Evolutionary conservation across 192 early-diverging fungal genomes (phyloP).

Genomic region (Oehlia diaphana): DNA sequence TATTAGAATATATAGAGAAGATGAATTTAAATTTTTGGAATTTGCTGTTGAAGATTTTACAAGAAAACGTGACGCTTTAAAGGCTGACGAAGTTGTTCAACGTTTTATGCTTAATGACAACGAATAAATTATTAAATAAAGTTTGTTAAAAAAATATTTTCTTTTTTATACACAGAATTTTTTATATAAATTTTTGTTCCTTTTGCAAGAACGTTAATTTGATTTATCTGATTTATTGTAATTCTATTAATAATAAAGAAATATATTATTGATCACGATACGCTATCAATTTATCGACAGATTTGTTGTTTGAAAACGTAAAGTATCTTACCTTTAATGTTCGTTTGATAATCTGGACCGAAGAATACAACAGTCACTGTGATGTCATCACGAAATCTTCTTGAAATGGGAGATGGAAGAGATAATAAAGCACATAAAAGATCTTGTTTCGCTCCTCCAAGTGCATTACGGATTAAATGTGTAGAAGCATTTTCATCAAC

Average conservation of each 20-base stretch:
- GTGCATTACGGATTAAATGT: constrained; percentile 68
- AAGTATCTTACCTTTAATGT: background rate
- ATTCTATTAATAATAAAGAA: background rate
- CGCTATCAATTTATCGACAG: too few species aligned
- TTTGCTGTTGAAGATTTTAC: constrained; percentile 26
- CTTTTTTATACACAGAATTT: too few species aligned
- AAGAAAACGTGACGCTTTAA: constrained; percentile 22
- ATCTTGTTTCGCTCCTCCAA: constrained; percentile 62
- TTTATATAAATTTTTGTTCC: too few species aligned
- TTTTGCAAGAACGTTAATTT: background rate
- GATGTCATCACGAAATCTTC: constrained; percentile 81
- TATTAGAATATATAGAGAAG: constrained; percentile 27
- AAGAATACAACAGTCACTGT: constrained; percentile 59
- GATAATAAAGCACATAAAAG: constrained; percentile 61
- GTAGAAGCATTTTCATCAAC: constrained; percentile 61
- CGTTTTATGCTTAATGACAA: background rate
- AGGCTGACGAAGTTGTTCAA: constrained; percentile 12
- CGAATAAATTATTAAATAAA: too few species aligned
- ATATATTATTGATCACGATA: background rate
- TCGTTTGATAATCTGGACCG: background rate
- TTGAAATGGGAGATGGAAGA: constrained; percentile 63
- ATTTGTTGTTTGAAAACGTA: too few species aligned
- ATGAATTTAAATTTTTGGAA: constrained; percentile 23
- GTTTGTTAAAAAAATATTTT: too few species aligned
- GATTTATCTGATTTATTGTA: background rate